Base-by-base conservation (phyloP, 371 early-diverging fungal genomes). In the Haplosporangium sp. region DNA sequence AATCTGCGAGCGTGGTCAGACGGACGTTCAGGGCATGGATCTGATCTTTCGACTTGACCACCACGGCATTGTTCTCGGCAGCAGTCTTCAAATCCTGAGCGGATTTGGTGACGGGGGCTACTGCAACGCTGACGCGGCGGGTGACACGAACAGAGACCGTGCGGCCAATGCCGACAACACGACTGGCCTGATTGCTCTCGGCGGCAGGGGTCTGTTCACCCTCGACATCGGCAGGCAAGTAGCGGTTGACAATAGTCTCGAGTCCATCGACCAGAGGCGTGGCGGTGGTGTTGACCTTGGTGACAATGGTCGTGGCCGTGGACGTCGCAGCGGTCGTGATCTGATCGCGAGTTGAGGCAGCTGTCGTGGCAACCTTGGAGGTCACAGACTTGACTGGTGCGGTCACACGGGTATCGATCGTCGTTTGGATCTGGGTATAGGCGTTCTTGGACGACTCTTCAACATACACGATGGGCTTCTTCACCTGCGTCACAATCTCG, bases 401-500 rank as follows among this genome's bases (percentile, higher is more conserved):
- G 11, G 80, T 62, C 36, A 80, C 80, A 45, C 66, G 74, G 60
- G 69, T 65, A 50, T 77, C 77, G 51, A 77, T 67, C 41, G 77
- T 71, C 48, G 72, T 47, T 61, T 77, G 77, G 59, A 77, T 67
- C 64, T 77, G 77, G 60, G 67, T 66, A 59, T 76, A 74, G 47
- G 70, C 81, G n/a, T 80, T 82, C 46, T 77, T 76, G 61, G 63
- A 67, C 16, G 80, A 60, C 54, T 83, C 84, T 18, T 77, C 83
- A 36, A 84, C 80, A 21, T 81, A 83, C 5, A 83, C 81, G 12
- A 56, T 62, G 11, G 84, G 81, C 61, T 77, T 74, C 76, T 84
- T 83, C 48, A 88, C 82, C 50, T 76, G 74, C 45, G 82, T 71
- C 36, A 90, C 83, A 42, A 92, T 85, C 61, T 90, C 88, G 40